A percentile compares a stretch with the other conserved stretches of the same genome.
Conservation (phyloP, 768 basidiomycete genomes). For the Kondoa subrosea region DNA sequence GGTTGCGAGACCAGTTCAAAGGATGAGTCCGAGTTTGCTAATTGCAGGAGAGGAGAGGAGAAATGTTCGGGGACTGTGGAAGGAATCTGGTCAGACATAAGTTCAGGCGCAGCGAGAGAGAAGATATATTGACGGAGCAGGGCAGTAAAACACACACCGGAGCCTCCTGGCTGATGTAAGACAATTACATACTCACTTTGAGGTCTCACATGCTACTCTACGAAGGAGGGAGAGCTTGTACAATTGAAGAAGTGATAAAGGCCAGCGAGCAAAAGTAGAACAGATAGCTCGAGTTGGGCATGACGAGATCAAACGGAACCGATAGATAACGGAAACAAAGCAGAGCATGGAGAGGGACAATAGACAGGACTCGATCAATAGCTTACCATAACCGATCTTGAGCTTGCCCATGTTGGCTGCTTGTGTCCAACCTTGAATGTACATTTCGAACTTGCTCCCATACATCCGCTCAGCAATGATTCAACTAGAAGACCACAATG, state of each 20-base stretch:
- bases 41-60: slow-evolving; percentile 77
- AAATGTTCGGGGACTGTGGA: slow-evolving; percentile 44
- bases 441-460: not conserved
- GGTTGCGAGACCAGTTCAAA: slow-evolving; percentile 62
- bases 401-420: not conserved
- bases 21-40: slow-evolving; percentile 51
- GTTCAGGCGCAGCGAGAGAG: not conserved
- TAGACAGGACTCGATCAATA: not conserved
- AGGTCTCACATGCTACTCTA: too few relatives aligned
- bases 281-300: too few relatives aligned
- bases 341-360: not conserved
- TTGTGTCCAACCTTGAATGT: not conserved
- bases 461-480: slow-evolving; percentile 10
- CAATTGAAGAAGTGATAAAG: too few relatives aligned
- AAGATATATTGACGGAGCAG: not conserved
- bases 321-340: not conserved
- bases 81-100: not conserved
- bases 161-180: too few relatives aligned
- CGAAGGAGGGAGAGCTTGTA: not conserved
- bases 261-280: too few relatives aligned
- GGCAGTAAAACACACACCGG: not conserved
- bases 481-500: slow-evolving; percentile 19
- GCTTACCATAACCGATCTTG: slow-evolving; percentile 5
- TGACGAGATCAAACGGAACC: not conserved
- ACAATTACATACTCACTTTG: too few relatives aligned